Evolutionary conservation across 2,329 filamentous ascomycete species (phyloP).

Genomic region (Trichoderma koningii): DNA sequence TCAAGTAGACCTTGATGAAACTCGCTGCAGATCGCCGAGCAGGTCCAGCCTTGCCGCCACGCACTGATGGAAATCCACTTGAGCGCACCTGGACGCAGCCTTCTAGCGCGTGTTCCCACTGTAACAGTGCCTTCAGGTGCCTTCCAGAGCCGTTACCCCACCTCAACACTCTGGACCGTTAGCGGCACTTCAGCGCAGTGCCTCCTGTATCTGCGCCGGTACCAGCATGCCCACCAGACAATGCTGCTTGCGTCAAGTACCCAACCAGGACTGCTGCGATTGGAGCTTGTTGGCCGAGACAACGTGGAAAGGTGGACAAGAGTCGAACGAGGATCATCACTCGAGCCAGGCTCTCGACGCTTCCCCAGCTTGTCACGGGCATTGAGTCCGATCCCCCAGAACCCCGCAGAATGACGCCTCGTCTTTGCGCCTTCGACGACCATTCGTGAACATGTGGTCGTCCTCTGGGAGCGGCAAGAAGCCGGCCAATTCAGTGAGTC

Average conservation of each 20-base stretch:
- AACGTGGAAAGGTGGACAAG: constrained; percentile 3
- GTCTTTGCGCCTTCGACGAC: constrained; percentile 33
- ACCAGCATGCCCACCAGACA: neutral
- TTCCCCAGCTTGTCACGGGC: constrained; percentile 3
- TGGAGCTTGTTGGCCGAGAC: constrained; percentile 25
- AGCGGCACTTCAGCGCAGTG: constrained; percentile 14
- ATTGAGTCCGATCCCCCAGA: constrained; percentile 5
- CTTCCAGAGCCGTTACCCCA: constrained; percentile 25
- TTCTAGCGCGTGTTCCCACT: neutral
- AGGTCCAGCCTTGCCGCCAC: constrained; percentile 12
- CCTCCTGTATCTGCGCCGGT: neutral
- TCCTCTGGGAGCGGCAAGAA: constrained; percentile 70
- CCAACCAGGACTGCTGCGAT: neutral
- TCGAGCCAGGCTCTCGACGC: constrained; percentile 5
- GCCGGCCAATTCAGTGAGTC: constrained; percentile 67
- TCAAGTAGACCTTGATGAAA: neutral
- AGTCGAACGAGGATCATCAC: constrained; percentile 19
- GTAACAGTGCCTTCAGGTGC: constrained; percentile 3
- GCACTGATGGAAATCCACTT: neutral
- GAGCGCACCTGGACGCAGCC: neutral
- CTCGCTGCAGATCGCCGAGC: neutral
- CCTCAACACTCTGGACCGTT: constrained; percentile 15
- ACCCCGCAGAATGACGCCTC: constrained; percentile 39
- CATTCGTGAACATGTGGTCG: constrained; percentile 59
- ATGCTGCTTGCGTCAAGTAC: neutral